Conservation (phyloP, 176 grass and related monocot species). For the Musa itinerans region DNA sequence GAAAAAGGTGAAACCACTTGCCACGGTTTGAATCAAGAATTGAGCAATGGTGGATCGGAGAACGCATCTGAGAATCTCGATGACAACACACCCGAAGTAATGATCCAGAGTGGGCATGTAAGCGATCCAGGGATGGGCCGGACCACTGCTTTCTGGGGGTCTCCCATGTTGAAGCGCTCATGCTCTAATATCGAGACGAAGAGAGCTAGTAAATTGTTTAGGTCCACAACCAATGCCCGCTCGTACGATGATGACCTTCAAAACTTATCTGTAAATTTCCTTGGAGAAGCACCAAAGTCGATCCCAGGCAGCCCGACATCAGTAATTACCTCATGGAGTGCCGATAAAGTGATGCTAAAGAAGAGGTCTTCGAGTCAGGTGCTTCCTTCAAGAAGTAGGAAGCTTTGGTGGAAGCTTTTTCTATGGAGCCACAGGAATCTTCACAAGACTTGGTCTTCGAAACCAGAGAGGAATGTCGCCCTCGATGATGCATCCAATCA, state of each 20-base stretch:
- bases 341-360: conserved; percentile 71
- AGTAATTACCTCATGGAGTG: conserved; percentile 44
- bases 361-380: conserved; percentile 63
- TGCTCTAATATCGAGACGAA: conserved; percentile 92
- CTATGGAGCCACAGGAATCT: conserved; percentile 73
- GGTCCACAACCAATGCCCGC: conserved; percentile 35
- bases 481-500: neutral
- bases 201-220: conserved; percentile 26
- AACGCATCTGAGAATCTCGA: neutral
- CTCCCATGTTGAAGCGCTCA: conserved; percentile 41
- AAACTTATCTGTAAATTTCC: conserved; percentile 8
- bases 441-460: conserved; percentile 23
- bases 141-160: neutral
- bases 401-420: conserved; percentile 74
- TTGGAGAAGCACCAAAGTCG: conserved; percentile 1
- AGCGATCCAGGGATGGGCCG: conserved; percentile 13
- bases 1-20: neutral
- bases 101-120: conserved; percentile 8
- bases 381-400: conserved; percentile 76
- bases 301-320: conserved; percentile 47
- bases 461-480: neutral
- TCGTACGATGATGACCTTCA: conserved; percentile 37
- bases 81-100: conserved; percentile 8
- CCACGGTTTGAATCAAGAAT: too few species aligned
- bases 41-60: too few species aligned